A percentile compares a stretch with the other conserved stretches of the same genome.
Conservation (phyloP, 768 basidiomycete genomes). For the Rhodotorula sphaerocarpa region DNA sequence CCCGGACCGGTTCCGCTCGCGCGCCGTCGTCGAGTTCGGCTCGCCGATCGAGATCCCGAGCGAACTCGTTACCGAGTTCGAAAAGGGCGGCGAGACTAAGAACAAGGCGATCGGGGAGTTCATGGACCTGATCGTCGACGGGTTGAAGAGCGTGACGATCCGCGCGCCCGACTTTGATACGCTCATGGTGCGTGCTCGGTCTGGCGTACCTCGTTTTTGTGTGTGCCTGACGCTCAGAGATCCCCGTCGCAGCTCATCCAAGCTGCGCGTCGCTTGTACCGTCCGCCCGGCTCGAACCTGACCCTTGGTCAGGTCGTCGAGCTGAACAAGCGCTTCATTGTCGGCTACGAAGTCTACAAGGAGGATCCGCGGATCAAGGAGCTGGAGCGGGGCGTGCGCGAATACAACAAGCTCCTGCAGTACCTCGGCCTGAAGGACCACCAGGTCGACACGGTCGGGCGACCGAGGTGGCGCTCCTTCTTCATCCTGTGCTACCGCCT, state of each 20-base stretch:
- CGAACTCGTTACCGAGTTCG: slow-evolving; percentile 82
- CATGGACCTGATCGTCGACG: slow-evolving; percentile 83
- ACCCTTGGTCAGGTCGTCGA: slow-evolving; percentile 94
- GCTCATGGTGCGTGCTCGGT: slow-evolving; percentile 65
- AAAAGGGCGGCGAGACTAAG: slow-evolving; percentile 76
- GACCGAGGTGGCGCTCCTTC: slow-evolving; percentile 66
- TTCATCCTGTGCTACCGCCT: slow-evolving; percentile 75
- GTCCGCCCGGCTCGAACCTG: slow-evolving; percentile 85
- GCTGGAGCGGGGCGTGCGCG: slow-evolving; percentile 67
- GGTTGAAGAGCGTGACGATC: slow-evolving; percentile 88
- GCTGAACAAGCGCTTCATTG: slow-evolving; percentile 80
- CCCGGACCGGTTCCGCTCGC: slow-evolving; percentile 78
- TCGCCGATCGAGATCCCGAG: slow-evolving; percentile 80
- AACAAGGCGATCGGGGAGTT: slow-evolving; percentile 81
- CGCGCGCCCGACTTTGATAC: slow-evolving; percentile 96
- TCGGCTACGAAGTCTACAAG: slow-evolving; percentile 86
- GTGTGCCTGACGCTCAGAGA: too few species aligned
- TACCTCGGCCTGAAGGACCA: slow-evolving; percentile 65
- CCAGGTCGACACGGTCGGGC: slow-evolving; percentile 77
- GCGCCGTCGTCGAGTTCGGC: slow-evolving; percentile 96
- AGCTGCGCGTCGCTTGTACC: slow-evolving; percentile 85
- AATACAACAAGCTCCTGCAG: slow-evolving; percentile 77
- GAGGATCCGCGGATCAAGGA: slow-evolving; percentile 81
- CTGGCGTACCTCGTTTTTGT: neutral
- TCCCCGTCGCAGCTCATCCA: slow-evolving; percentile 92